Base-by-base conservation (phyloP, 169 alveolate genomes). In the Pseudocohnilembus persalinus region DNA sequence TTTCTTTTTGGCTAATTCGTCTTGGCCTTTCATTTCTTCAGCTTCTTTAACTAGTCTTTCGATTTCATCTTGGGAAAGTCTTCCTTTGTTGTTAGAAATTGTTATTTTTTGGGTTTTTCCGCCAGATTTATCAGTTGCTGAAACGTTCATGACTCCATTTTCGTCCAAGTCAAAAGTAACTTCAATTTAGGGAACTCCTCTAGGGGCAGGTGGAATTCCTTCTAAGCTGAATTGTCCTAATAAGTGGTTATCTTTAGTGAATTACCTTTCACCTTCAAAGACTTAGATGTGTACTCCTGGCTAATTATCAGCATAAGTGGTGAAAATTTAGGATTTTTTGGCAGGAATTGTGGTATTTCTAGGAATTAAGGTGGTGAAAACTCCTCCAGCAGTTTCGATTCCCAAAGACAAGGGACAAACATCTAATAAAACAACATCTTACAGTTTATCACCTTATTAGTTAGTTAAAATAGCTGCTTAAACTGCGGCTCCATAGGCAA, bases 401-500 rank as follows among this genome's bases (percentile, higher is more conserved):
- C 96, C 94, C 73, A 88, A 84, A 28, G 92, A 76, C 31, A 87
- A 85, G 25, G 94, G 93, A 24, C 90, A 83, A n/a, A 89, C 88
- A 87, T 91, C 93, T 73, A 80, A 26, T 29, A 83, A 49, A 35
- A 75, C 34, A n/a, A 75, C 31, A 76, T 81, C 83, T 15, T 31
- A 29, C n/a, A 87, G 35, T 26, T 73, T 16, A 64, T 73, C 6
- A 15, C 68, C 82, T 49, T 49, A 68, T 28, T 35, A 31, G 30
- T 76, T 64, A 0, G 96, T 91, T 6, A 97, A 87, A 73, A 97
- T 95, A 24, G 98, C 98, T 34, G 99, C 99, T 89, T 97, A 96
- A 1, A 97, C 97, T 31, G 99, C 98, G 72, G 99, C 99, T 87
- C 99, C 99, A 94, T 97, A 97, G 0, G 99, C 98, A 68, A 97